Conservation (phyloP, 1,284 basidiomycete genomes). For the Vanrija sp. region DNA sequence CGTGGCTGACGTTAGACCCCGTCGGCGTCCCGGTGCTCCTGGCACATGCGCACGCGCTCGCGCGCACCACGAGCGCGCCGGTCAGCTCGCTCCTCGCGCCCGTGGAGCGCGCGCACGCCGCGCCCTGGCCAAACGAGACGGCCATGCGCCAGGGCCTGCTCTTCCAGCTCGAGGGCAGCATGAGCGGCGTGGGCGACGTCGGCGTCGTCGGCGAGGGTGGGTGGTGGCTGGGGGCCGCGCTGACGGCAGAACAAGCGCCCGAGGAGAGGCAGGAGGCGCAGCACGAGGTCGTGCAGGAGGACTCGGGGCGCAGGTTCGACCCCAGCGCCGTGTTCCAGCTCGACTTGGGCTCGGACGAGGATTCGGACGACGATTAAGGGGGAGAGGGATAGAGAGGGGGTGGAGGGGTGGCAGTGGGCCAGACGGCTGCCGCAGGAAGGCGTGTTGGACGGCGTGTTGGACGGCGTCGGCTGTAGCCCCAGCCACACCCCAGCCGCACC, state of each 20-base stretch:
- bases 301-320: slow-evolving; percentile 32
- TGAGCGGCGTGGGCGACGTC: slow-evolving; percentile 37
- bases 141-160: slow-evolving; percentile 41
- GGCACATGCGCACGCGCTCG: slow-evolving; percentile 34
- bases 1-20: slow-evolving; percentile 20
- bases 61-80: slow-evolving; percentile 36
- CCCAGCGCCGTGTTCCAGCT: slow-evolving; percentile 38
- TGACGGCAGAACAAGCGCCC: slow-evolving; percentile 1
- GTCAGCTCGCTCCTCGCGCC: slow-evolving; percentile 25
- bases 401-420: background rate
- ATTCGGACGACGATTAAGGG: slow-evolving; percentile 23
- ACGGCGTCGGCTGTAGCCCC: background rate
- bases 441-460: background rate
- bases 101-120: slow-evolving; percentile 27
- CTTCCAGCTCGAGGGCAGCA: slow-evolving; percentile 41
- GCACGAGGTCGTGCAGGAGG: slow-evolving; percentile 26
- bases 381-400: background rate
- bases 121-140: slow-evolving; percentile 42
- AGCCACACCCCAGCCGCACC: too few species aligned
- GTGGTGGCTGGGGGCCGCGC: slow-evolving; percentile 1
- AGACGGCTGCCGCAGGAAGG: background rate
- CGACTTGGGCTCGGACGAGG: slow-evolving; percentile 39
- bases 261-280: slow-evolving; percentile 7
- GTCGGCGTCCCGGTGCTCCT: slow-evolving; percentile 26
- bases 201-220: slow-evolving; percentile 33